Evolutionary conservation across 306 rosid genomes (phyloP).

Genomic region (Fragaria ananassa): DNA sequence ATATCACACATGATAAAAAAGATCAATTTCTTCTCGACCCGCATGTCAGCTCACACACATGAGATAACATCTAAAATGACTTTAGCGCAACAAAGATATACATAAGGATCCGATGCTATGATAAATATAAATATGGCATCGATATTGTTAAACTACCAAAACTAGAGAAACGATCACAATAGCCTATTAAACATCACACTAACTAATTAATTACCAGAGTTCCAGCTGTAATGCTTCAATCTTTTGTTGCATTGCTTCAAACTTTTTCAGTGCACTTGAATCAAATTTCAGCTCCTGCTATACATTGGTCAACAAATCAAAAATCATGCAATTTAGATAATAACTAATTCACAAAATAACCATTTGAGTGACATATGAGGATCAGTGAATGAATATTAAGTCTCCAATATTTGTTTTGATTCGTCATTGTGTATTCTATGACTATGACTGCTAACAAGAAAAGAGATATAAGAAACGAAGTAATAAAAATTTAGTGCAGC

Average conservation of each 20-base stretch:
- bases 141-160: neutral
- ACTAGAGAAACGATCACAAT: neutral
- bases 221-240: neutral
- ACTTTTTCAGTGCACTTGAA: neutral
- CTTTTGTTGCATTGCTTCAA: constrained; percentile 1
- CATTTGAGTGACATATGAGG: neutral
- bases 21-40: too few species aligned
- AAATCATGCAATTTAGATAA: neutral
- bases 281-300: neutral
- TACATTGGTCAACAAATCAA: neutral
- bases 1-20: neutral
- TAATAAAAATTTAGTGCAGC: too few species aligned
- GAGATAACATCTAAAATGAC: too few species aligned
- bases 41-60: too few species aligned
- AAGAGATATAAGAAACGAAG: too few species aligned
- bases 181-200: neutral
- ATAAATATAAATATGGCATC: neutral
- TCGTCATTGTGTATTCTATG: too few species aligned
- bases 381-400: neutral
- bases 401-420: neutral
- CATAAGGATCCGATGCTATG: neutral
- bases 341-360: neutral
- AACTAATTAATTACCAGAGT: neutral
- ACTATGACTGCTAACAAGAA: too few species aligned
- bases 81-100: too few species aligned